Percentiles rank a stretch among this genome's conserved stretches.
These are phyloP conservation scores for Xylaria palmicola DNA, from an alignment of 495 filamentous ascomycete genomes.

Conservation along the genomic window DNA sequence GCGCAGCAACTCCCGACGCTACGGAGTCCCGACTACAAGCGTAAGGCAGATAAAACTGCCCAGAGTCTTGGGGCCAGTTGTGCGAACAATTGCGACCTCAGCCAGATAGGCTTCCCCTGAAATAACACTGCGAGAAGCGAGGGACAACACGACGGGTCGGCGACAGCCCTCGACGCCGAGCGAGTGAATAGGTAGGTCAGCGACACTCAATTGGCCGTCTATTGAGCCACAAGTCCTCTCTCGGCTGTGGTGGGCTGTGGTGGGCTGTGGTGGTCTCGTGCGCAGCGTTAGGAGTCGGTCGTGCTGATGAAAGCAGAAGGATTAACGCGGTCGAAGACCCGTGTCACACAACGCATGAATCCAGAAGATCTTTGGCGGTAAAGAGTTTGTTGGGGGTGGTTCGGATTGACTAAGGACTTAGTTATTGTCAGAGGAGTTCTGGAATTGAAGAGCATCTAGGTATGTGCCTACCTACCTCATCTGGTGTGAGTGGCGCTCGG, in stretches of 20 bases:
- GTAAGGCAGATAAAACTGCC: not conserved
- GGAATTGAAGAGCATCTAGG: not conserved
- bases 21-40: not conserved
- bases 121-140: no score
- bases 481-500: no score
- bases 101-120: not conserved
- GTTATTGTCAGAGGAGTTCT: not conserved
- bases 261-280: not conserved
- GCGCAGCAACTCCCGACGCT: not conserved
- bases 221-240: not conserved
- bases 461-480: no score
- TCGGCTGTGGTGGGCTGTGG: no score
- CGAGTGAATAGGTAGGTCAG: not conserved
- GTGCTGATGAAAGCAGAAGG: not conserved
- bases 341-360: not conserved
- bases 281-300: not conserved
- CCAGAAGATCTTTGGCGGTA: not conserved
- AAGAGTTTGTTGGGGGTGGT: conserved; percentile 12
- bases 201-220: not conserved
- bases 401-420: conserved; percentile 1
- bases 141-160: not conserved
- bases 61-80: not conserved
- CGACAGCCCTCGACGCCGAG: not conserved
- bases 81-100: not conserved
- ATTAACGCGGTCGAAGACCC: conserved; percentile 16